Conservation (phyloP, 495 filamentous ascomycete species). For the Aspergillus hancockii region DNA sequence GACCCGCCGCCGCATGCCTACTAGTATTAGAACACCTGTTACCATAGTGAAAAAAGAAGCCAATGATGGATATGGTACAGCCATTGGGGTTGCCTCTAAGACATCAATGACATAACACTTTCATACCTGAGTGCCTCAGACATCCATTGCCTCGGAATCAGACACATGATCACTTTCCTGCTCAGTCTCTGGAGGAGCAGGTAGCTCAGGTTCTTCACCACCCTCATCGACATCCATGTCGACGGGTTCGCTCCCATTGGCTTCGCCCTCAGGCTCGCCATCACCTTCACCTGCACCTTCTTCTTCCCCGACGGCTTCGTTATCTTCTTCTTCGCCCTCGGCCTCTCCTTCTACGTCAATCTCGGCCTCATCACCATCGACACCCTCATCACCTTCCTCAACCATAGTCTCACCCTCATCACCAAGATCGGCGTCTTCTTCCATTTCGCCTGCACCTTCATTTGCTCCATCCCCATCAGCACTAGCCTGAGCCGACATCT, state of each 20-base stretch:
- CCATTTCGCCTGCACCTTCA: slow-evolving; percentile 18
- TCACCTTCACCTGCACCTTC: slow-evolving; percentile 27
- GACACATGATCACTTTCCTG: slow-evolving; percentile 8
- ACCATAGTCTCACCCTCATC: slow-evolving; percentile 18
- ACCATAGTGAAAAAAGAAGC: background rate
- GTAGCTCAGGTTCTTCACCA: slow-evolving; percentile 1
- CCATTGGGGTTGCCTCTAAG: background rate
- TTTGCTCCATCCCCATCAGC: slow-evolving; percentile 28
- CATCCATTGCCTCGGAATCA: slow-evolving; percentile 8
- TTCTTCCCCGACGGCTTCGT: slow-evolving; percentile 15
- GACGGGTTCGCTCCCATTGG: slow-evolving; percentile 6
- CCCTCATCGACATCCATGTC: slow-evolving; percentile 6
- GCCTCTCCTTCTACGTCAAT: slow-evolving; percentile 21
- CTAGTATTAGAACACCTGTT: background rate
- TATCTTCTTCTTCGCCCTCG: slow-evolving; percentile 15
- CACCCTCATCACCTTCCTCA: slow-evolving; percentile 18
- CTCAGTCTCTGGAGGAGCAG: background rate
- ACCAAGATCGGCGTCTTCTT: slow-evolving; percentile 15
- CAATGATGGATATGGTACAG: background rate
- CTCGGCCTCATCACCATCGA: slow-evolving; percentile 18
- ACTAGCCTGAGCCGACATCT: slow-evolving; percentile 28
- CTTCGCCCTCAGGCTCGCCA: background rate
- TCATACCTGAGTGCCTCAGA: background rate
- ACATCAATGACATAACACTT: background rate
- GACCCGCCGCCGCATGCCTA: background rate